Evolutionary conservation across 176 grass and related monocot genomes (phyloP), one percentile per base, ranked within the genome.

Genomic region (Poa pratensis): DNA sequence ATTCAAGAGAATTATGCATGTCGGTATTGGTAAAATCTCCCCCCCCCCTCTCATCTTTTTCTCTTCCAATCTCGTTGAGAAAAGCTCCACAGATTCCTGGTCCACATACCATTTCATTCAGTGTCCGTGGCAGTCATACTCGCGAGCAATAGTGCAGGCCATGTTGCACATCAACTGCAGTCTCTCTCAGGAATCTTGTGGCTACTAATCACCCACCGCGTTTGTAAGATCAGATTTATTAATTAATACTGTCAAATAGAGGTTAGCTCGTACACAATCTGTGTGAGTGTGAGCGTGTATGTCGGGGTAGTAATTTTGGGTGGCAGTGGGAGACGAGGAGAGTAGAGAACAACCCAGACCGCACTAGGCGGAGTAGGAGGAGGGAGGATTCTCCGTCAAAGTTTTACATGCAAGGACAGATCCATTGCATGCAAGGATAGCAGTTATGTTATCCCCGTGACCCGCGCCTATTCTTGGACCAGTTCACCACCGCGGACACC

Each of bases 331-430:
- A 46, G 9, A 8, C 35, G 18, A 5, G 0, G n/a, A 14, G n/a
- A 10, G 13, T 30, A 30, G 28, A 49, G 60, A 30, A 64, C 26
- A 64, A 3, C 26, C 61, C 26, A 64, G 24, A 64, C 30, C 11
- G 61, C 61, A 28, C 26, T 27, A 26, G 59, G 48, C 3, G 13
- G 48, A 49, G 48, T 13, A 49, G 18, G 18, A 54, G 52, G 18
- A 54, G 28, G 28, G 28, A 30, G 28, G 59, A 62, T 4, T 49
- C 13, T 49, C 48, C 48, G 12, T 16, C 42, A 45, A 23, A 43
- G 55, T 45, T 62, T 79, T 80, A 65, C 77, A 80, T 65, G 58
- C 77, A 79, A 79, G 77, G 58, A 77, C 75, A 77, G 49, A 10
- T 4, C 18, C 9, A 35, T 34, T 76, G 26, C 73, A 76, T 76